These are phyloP conservation scores for Polytrichum formosum DNA, from an alignment of 225 moss, liverwort and hornwort genomes.

Conservation along the genomic window DNA sequence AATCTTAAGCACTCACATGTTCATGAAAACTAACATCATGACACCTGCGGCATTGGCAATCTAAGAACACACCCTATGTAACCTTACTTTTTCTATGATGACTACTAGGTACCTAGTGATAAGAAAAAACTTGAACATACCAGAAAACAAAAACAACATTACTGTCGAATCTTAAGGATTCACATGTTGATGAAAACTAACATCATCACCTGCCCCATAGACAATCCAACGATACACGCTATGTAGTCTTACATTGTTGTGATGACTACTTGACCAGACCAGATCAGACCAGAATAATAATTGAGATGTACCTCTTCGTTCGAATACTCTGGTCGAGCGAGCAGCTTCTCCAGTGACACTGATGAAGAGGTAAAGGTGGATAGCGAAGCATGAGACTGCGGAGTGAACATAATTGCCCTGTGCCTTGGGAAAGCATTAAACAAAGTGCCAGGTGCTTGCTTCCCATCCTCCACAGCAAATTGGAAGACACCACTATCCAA, in stretches of 20 bases:
- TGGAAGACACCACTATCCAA: conserved; percentile 11
- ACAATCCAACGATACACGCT: too few species aligned
- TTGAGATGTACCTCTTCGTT: conserved; percentile 35
- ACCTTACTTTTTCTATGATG: background rate
- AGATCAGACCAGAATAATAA: background rate
- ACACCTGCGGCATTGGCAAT: too few species aligned
- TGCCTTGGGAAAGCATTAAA: conserved; percentile 27
- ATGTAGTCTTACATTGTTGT: background rate
- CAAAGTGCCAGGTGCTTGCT: conserved; percentile 18
- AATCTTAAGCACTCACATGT: too few species aligned
- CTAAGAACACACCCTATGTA: too few species aligned
- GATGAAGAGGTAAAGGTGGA: background rate
- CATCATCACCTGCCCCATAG: too few species aligned
- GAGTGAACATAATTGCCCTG: conserved; percentile 30
- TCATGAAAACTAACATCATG: too few species aligned
- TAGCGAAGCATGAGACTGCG: conserved; percentile 12
- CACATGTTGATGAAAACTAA: too few species aligned
- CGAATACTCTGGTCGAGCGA: conserved; percentile 22
- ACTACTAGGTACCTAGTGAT: too few species aligned
- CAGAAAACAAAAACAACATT: background rate
- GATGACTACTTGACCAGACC: too few species aligned
- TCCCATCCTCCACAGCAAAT: conserved; percentile 2
- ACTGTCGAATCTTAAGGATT: too few species aligned
- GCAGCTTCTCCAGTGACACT: conserved; percentile 23
- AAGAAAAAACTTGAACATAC: too few species aligned